These are phyloP conservation scores for Fomitopsis betulina DNA, from an alignment of 1,284 basidiomycete species.

Conservation along the genomic window DNA sequence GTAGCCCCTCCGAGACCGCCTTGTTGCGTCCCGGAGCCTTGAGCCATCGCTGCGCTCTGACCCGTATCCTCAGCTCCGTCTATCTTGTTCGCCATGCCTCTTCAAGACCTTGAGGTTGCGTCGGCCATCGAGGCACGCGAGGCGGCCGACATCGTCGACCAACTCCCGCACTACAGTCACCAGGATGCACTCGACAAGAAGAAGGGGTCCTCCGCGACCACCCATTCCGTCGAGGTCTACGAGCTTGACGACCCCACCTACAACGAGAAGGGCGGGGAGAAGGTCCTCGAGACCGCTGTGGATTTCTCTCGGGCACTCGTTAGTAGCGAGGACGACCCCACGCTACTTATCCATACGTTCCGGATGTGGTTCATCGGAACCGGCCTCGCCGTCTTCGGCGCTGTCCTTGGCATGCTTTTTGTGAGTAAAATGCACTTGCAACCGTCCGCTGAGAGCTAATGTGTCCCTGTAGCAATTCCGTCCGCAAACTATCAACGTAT, in stretches of 20 bases:
- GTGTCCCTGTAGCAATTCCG: slow-evolving; percentile 20
- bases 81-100: slow-evolving; percentile 4
- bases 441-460: slow-evolving; percentile 3
- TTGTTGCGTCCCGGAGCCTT: background rate
- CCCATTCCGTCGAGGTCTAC: slow-evolving; percentile 1
- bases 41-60: background rate
- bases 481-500: slow-evolving; percentile 58
- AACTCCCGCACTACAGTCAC: slow-evolving; percentile 3
- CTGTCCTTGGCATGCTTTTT: slow-evolving; percentile 56
- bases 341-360: slow-evolving; percentile 44
- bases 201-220: background rate
- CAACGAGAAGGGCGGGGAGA: slow-evolving; percentile 28
- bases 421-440: slow-evolving; percentile 27
- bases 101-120: slow-evolving; percentile 1
- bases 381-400: slow-evolving; percentile 49
- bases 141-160: slow-evolving; percentile 4
- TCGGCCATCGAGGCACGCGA: slow-evolving; percentile 4
- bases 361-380: slow-evolving; percentile 44
- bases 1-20: background rate
- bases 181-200: slow-evolving; percentile 2
- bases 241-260: slow-evolving; percentile 2
- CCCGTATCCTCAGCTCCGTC: background rate
- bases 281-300: slow-evolving; percentile 40
- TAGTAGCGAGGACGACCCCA: slow-evolving; percentile 55
- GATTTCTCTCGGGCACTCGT: slow-evolving; percentile 47